Conservation (phyloP, 2,329 filamentous ascomycete species). For the Cladosporium velox region DNA sequence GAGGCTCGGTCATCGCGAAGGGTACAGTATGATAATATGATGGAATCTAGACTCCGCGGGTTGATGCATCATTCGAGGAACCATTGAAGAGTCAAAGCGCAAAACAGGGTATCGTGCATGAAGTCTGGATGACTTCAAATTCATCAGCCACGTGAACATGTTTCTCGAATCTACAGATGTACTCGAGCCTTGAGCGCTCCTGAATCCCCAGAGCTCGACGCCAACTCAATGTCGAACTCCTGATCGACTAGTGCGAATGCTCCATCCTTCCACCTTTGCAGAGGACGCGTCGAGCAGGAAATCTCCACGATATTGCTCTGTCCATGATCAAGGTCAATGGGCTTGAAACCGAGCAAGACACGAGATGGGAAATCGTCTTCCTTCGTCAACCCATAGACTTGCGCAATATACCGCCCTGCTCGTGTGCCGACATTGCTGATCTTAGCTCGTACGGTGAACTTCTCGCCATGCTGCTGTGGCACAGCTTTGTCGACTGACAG, state of each 20-base stretch:
- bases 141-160: neutral
- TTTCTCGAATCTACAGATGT: neutral
- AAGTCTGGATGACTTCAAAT: neutral
- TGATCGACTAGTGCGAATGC: neutral
- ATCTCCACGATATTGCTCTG: neutral
- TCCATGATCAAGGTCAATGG: constrained; percentile 5
- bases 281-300: neutral
- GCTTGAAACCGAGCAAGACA: constrained; percentile 15
- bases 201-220: constrained; percentile 1
- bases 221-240: constrained; percentile 2
- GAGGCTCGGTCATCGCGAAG: neutral
- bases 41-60: neutral
- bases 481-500: neutral
- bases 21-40: neutral
- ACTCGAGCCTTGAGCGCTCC: neutral
- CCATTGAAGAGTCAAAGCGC: neutral
- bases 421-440: constrained; percentile 4
- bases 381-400: constrained; percentile 4
- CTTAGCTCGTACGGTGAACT: neutral
- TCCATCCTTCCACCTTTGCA: constrained; percentile 12
- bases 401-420: constrained; percentile 9
- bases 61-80: neutral
- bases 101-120: neutral
- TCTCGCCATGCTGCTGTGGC: neutral
- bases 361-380: constrained; percentile 4